Conservation (phyloP, 768 basidiomycete species). For the Serendipita vermifera region DNA sequence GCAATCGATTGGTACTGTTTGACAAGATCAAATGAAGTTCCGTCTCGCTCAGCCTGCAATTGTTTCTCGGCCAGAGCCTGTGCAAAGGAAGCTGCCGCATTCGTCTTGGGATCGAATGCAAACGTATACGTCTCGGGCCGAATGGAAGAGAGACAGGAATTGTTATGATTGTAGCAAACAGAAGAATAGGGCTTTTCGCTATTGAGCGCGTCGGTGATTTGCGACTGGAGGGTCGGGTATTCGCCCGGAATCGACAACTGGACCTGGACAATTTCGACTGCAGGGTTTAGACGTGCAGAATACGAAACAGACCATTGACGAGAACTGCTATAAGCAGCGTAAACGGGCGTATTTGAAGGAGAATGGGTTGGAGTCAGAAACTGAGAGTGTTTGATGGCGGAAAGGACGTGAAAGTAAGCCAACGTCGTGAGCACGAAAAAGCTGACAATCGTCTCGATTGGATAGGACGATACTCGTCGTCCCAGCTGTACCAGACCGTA, state of each 20-base stretch:
- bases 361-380: conserved; percentile 49
- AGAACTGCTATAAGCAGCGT: conserved; percentile 17
- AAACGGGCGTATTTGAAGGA: conserved; percentile 25
- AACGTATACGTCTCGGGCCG: conserved; percentile 35
- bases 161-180: conserved; percentile 3
- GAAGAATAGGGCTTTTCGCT: not conserved
- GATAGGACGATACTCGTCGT: conserved; percentile 21
- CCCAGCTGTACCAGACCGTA: conserved; percentile 13
- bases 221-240: not conserved
- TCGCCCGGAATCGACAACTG: conserved; percentile 1
- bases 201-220: not conserved
- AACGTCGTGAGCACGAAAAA: conserved; percentile 83
- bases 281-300: not conserved
- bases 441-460: conserved; percentile 72
- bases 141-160: conserved; percentile 19
- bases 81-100: conserved; percentile 19
- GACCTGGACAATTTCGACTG: conserved; percentile 4
- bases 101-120: conserved; percentile 31
- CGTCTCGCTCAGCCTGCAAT: not conserved
- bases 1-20: conserved; percentile 40
- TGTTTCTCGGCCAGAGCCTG: conserved; percentile 11
- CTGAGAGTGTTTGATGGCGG: conserved; percentile 77
- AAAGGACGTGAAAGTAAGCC: conserved; percentile 87
- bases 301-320: not conserved
- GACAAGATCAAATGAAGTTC: not conserved